These are phyloP conservation scores for Syzygium malaccense DNA, from an alignment of 441 rosid genomes.

Conservation along the genomic window DNA sequence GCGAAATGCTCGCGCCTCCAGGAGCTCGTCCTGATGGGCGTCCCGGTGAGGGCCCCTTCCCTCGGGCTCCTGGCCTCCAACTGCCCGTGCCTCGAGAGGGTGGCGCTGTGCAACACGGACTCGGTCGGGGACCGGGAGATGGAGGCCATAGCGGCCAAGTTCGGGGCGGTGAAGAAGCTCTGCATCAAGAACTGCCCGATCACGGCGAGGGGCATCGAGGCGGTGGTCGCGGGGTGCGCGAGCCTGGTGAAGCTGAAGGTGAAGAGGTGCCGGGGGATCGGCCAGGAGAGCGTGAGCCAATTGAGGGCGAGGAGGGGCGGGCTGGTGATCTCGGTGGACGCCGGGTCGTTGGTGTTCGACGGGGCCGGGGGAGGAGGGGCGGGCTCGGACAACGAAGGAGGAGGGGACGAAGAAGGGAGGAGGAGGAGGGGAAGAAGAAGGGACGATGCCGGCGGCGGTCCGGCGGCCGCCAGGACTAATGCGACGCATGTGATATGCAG, in stretches of 20 bases:
- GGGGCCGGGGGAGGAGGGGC: not conserved
- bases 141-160: constrained; percentile 26
- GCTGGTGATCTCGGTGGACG: constrained; percentile 30
- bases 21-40: constrained; percentile 37
- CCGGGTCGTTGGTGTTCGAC: constrained; percentile 2
- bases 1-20: constrained; percentile 18
- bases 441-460: not conserved
- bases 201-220: constrained; percentile 34
- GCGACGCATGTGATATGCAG: constrained; percentile 23
- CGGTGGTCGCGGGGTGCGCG: constrained; percentile 40
- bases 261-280: constrained; percentile 47
- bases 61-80: constrained; percentile 32
- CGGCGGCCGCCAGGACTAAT: not conserved
- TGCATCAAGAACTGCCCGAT: constrained; percentile 65
- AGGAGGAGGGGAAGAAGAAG: not conserved
- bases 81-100: constrained; percentile 36
- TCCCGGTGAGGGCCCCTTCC: constrained; percentile 11
- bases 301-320: constrained; percentile 20
- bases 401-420: not conserved
- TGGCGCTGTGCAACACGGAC: constrained; percentile 46
- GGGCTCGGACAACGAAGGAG: not conserved
- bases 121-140: constrained; percentile 49
- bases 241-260: constrained; percentile 49
- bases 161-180: constrained; percentile 35
- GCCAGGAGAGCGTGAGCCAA: constrained; percentile 19